These are phyloP conservation scores for Pilatotrama ljubarskyi DNA, from an alignment of 768 basidiomycete species.

Conservation along the genomic window DNA sequence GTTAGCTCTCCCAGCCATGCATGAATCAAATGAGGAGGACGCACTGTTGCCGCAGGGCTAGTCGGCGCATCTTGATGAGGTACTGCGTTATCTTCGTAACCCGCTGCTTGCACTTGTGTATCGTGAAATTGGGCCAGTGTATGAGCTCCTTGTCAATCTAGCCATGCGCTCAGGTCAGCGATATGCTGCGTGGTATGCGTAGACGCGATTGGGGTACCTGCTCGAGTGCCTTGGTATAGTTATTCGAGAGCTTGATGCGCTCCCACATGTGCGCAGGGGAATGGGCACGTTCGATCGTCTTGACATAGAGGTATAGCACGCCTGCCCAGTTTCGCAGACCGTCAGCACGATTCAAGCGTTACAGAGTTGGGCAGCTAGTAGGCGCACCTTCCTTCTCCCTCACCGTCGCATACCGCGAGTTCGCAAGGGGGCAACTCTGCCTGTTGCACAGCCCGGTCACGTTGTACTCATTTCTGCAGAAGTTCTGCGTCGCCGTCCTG, in stretches of 20 bases:
- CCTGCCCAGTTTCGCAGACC: slow-evolving; percentile 44
- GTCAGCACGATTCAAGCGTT: background rate
- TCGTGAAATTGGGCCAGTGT: slow-evolving; percentile 98
- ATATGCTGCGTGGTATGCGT: no score
- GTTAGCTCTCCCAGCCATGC: no score
- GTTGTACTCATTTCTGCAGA: slow-evolving; percentile 99
- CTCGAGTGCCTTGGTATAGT: slow-evolving; percentile 92
- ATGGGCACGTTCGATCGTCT: slow-evolving; percentile 97
- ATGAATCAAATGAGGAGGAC: slow-evolving; percentile 30
- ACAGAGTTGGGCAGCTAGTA: background rate
- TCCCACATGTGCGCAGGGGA: slow-evolving; percentile 99
- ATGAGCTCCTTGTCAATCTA: slow-evolving; percentile 94
- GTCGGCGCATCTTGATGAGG: slow-evolving; percentile 94
- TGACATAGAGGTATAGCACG: slow-evolving; percentile 88
- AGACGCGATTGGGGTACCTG: slow-evolving; percentile 58
- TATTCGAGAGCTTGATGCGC: slow-evolving; percentile 86
- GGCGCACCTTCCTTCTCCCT: slow-evolving; percentile 85
- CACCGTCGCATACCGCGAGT: slow-evolving; percentile 97
- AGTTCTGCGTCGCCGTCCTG: slow-evolving; percentile 94
- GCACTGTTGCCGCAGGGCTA: slow-evolving; percentile 84
- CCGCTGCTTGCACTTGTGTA: slow-evolving; percentile 99
- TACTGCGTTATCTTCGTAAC: slow-evolving; percentile 99
- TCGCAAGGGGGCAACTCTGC: slow-evolving; percentile 97
- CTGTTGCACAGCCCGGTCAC: slow-evolving; percentile 94
- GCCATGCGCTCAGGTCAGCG: background rate